phyloP scores from a whole-genome alignment of 805 yeast species.

The Metschnikowia colocasiae region DNA sequence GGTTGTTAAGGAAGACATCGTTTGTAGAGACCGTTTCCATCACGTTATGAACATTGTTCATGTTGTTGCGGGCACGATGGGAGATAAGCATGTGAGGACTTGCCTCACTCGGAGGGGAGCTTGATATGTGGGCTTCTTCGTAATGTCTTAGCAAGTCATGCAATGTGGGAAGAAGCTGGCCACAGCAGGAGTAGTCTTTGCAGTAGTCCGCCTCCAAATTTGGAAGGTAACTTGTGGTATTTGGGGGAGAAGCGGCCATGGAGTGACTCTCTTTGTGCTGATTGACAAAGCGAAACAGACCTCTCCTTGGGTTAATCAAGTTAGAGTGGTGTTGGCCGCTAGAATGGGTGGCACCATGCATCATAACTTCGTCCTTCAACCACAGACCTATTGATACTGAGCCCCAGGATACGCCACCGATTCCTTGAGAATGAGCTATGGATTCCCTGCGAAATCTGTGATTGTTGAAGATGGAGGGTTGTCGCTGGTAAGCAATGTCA shows the following conservation, averaged over 20 bases:
- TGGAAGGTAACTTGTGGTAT: slow-evolving; percentile 76
- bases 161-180: slow-evolving; percentile 83
- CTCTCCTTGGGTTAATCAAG: slow-evolving; percentile 35
- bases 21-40: slow-evolving; percentile 91
- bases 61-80: slow-evolving; percentile 31
- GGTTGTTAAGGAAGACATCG: slow-evolving; percentile 72
- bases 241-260: slow-evolving; percentile 57
- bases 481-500: slow-evolving; percentile 42
- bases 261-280: slow-evolving; percentile 15
- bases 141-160: slow-evolving; percentile 93
- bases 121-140: slow-evolving; percentile 88
- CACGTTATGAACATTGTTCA: slow-evolving; percentile 50
- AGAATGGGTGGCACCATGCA: slow-evolving; percentile 31
- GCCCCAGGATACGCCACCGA: slow-evolving; percentile 98
- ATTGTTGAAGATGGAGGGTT: slow-evolving; percentile 38
- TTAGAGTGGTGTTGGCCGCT: slow-evolving; percentile 18
- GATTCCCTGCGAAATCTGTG: slow-evolving; percentile 73
- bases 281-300: slow-evolving; percentile 31
- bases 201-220: slow-evolving; percentile 94
- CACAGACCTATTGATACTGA: slow-evolving; percentile 92
- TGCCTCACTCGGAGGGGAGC: slow-evolving; percentile 44
- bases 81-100: slow-evolving; percentile 29
- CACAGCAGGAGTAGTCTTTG: slow-evolving; percentile 95
- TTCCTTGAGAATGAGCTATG: slow-evolving; percentile 93
- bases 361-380: slow-evolving; percentile 89